These are phyloP conservation scores for Clarireedia hainanense DNA, from an alignment of 2,329 filamentous ascomycete genomes.

Conservation along the genomic window DNA sequence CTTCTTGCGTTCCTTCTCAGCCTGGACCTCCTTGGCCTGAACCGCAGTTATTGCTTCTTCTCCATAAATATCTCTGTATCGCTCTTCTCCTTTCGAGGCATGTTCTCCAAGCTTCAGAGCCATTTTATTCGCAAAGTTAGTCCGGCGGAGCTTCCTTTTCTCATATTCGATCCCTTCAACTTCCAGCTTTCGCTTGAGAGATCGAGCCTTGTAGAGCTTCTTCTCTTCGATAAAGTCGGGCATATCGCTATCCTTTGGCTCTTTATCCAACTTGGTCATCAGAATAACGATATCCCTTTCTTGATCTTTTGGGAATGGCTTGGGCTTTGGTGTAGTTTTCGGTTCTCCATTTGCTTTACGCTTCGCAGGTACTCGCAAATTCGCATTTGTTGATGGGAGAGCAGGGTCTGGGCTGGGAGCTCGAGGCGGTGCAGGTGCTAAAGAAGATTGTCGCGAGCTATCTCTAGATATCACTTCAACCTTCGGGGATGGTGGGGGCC, in stretches of 20 bases:
- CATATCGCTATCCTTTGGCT: slow-evolving; percentile 49
- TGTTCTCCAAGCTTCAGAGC: slow-evolving; percentile 59
- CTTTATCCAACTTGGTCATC: slow-evolving; percentile 51
- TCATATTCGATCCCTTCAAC: slow-evolving; percentile 54
- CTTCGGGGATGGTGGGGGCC: slow-evolving; percentile 13
- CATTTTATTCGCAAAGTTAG: slow-evolving; percentile 50
- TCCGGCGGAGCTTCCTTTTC: slow-evolving; percentile 55
- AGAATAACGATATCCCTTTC: slow-evolving; percentile 62
- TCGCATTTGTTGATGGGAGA: slow-evolving; percentile 35
- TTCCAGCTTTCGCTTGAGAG: slow-evolving; percentile 61
- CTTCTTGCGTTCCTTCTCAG: slow-evolving; percentile 98
- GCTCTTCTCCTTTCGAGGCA: slow-evolving; percentile 62
- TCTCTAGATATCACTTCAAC: slow-evolving; percentile 24
- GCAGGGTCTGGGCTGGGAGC: slow-evolving; percentile 25
- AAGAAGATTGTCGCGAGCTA: slow-evolving; percentile 39
- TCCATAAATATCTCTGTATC: slow-evolving; percentile 71
- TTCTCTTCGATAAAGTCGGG: slow-evolving; percentile 43
- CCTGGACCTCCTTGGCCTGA: slow-evolving; percentile 79
- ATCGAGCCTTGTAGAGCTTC: slow-evolving; percentile 45
- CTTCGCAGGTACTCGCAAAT: slow-evolving; percentile 37
- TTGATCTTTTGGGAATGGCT: slow-evolving; percentile 47
- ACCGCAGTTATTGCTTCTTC: slow-evolving; percentile 78
- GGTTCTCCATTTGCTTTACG: slow-evolving; percentile 39
- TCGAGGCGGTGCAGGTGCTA: slow-evolving; percentile 29
- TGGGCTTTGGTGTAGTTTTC: slow-evolving; percentile 42